Evolutionary conservation across 352 stramenopile genomes (phyloP).

Genomic region (Halophytophthora polymorphica): DNA sequence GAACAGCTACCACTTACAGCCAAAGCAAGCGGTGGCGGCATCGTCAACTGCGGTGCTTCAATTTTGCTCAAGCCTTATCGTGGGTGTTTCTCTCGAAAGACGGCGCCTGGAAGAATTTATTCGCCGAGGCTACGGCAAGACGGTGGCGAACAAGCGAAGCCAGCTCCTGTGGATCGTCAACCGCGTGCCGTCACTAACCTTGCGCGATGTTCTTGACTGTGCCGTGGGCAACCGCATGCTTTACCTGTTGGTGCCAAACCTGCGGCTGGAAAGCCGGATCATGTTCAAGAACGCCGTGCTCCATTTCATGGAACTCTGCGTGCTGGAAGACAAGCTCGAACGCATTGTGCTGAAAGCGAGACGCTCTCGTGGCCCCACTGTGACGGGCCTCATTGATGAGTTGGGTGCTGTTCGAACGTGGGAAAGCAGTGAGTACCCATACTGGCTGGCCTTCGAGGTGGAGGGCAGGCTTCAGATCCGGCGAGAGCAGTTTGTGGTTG

Average conservation of each 20-base stretch:
- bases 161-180: conserved; percentile 21
- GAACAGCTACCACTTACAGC: conserved; percentile 28
- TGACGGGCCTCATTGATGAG: conserved; percentile 46
- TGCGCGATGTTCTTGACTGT: conserved; percentile 36
- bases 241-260: conserved; percentile 20
- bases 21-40: conserved; percentile 5
- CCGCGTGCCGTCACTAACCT: conserved; percentile 22
- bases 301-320: conserved; percentile 58
- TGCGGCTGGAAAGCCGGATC: conserved; percentile 12
- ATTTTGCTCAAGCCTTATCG: conserved; percentile 11
- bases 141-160: conserved; percentile 9
- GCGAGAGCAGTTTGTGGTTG: conserved; percentile 72
- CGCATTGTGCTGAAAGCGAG: conserved; percentile 25
- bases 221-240: conserved; percentile 34
- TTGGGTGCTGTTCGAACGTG: conserved; percentile 43
- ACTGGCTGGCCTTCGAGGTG: conserved; percentile 87
- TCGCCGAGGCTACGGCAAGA: not conserved
- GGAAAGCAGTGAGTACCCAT: conserved; percentile 50
- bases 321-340: conserved; percentile 72
- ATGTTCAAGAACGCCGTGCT: conserved; percentile 24
- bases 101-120: conserved; percentile 19
- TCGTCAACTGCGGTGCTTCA: conserved; percentile 1
- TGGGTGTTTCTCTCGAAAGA: conserved; percentile 16
- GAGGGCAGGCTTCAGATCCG: conserved; percentile 79
- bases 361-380: conserved; percentile 5